Conservation (phyloP, 345 rosid genomes). For the Eutrema japonicum region DNA sequence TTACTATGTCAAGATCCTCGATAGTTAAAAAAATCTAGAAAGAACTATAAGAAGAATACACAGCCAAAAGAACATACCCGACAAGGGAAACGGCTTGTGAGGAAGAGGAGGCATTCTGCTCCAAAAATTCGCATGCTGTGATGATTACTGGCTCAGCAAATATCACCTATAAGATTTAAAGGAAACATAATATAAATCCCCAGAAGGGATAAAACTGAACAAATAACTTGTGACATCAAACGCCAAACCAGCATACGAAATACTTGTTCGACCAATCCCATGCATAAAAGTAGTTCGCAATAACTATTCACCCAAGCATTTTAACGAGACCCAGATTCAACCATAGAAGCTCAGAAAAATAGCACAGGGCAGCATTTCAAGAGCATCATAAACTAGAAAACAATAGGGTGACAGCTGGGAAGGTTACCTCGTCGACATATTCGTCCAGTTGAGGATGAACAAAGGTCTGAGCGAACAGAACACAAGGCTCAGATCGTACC, state of each 20-base stretch:
- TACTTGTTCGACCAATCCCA: constrained; percentile 6
- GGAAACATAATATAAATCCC: constrained; percentile 9
- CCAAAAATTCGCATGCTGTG: constrained; percentile 93
- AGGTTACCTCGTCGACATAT: constrained; percentile 90
- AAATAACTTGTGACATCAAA: constrained; percentile 11
- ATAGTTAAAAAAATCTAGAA: not conserved
- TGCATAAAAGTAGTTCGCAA: constrained; percentile 3
- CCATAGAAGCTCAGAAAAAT: constrained; percentile 1
- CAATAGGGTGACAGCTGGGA: not conserved
- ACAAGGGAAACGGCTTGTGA: constrained; percentile 79
- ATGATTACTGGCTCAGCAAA: constrained; percentile 93
- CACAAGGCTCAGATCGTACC: constrained; percentile 96
- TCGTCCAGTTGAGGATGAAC: constrained; percentile 94
- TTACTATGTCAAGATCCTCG: constrained; percentile 11
- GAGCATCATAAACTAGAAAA: not conserved
- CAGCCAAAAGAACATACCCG: constrained; percentile 59
- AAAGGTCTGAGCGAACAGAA: constrained; percentile 90
- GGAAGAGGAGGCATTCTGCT: constrained; percentile 82
- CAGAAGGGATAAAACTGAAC: not conserved
- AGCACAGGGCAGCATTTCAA: constrained; percentile 1
- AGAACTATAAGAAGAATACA: not conserved
- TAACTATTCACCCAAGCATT: not conserved
- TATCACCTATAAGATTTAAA: constrained; percentile 58
- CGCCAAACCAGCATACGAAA: constrained; percentile 12
- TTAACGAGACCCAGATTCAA: not conserved